Base-by-base conservation (phyloP, 1,284 basidiomycete species). In the Coniferiporia weirii region DNA sequence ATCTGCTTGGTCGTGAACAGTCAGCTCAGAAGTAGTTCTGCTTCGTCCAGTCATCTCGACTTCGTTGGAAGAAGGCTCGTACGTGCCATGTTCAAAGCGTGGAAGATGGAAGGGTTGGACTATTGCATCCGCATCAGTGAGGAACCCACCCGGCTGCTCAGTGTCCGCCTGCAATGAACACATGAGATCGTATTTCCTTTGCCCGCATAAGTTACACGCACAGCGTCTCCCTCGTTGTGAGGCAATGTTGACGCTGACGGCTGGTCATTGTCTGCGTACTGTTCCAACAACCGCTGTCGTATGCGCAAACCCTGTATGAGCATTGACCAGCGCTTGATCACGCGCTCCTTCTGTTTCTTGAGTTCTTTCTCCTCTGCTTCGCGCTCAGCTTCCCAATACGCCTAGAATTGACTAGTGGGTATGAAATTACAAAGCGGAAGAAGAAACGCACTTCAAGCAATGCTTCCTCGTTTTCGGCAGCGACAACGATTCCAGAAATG, bases 251-350 rank as follows among this genome's bases (percentile, higher is more conserved):
- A 40, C 27, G 27, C 50, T 34, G 54, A 47, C 45, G 50, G 43
- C 52, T 70, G 73, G 34, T 69, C 70, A 38, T 70, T 66, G 5
- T 70, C 73, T 5, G 81, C 84, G 71, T 98, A 98, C 69, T 96
- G 86, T 53, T 84, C 84, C 66, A 89, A 85, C 36, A 98, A 76
- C 40, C 94, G 81, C 67, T 89, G 79, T 8, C 93, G 82, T 60
- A 98, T 92, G 27, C 91, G 82, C 50, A 98, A 77, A 1, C 95
- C 95, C 44, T 93, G 91, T 32, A 98, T 80, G 35, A 99, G 80
- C 65, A 88, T 87, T 49, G 79, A 83, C 97, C 97, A 99, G 47
- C 89, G 83, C 72, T 95, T 95, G 65, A 97, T 74, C 0, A 89
- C 89, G 22, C 85, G 82, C 57, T 95, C 93, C 66, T 91, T 82